A percentile compares a stretch with the other conserved stretches of the same genome.
phyloP scores from a whole-genome alignment of 2,329 filamentous ascomycete genomes.

The Botrytis galanthina region DNA sequence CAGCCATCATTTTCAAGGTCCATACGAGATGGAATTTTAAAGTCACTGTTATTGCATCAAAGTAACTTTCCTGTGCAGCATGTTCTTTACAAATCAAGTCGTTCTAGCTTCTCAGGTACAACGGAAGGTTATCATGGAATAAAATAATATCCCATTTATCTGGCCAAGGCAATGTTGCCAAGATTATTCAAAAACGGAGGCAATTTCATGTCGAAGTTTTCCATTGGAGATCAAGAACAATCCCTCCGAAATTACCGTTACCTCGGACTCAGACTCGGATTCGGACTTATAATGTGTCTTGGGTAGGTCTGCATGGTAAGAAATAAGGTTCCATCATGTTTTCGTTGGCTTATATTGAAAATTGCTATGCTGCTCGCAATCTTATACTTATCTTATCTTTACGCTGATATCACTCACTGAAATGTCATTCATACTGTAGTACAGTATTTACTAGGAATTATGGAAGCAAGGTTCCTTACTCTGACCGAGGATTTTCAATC shows the following conservation, averaged over 20 bases:
- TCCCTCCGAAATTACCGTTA: constrained; percentile 10
- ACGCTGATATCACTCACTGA: not conserved
- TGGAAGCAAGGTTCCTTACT: not conserved
- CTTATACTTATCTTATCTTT: not conserved
- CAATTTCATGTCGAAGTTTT: not conserved
- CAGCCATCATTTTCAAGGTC: not conserved
- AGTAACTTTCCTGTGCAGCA: not conserved
- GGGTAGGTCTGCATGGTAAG: not conserved
- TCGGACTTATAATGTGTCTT: not conserved
- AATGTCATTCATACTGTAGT: not conserved
- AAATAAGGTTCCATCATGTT: constrained; percentile 2
- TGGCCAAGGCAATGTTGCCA: not conserved
- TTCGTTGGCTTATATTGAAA: constrained; percentile 5
- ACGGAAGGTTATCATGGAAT: constrained; percentile 1
- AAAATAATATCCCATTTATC: not conserved
- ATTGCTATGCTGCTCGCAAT: constrained; percentile 1
- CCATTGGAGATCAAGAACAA: constrained; percentile 1
- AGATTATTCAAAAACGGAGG: not conserved
- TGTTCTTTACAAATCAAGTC: not conserved
- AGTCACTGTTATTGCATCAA: not conserved
- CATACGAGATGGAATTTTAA: not conserved
- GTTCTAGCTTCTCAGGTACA: not conserved
- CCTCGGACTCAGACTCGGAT: not conserved
- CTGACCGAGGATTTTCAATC: not conserved
- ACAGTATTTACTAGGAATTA: not conserved